Conservation (phyloP, 331 rosid species). For the Cydonia oblonga region DNA sequence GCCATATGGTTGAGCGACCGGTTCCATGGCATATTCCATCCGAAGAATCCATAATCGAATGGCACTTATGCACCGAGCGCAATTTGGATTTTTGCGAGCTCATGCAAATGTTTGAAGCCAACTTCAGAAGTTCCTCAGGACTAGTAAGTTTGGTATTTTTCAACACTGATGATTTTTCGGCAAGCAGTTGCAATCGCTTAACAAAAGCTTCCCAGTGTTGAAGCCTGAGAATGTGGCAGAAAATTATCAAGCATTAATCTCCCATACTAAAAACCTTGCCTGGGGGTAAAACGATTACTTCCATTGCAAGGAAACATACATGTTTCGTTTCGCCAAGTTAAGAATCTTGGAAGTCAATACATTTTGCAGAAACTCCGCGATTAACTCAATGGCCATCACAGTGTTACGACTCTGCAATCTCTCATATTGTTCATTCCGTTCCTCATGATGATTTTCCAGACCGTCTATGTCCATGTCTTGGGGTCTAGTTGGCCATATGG, state of each 20-base stretch:
- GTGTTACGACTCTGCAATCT: conserved; percentile 3
- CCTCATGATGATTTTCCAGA: not conserved
- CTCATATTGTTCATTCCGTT: not conserved
- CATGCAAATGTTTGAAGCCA: conserved; percentile 1
- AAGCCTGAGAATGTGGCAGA: conserved; percentile 2
- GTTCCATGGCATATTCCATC: conserved; percentile 1
- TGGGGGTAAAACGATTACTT: not conserved
- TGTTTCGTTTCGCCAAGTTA: not conserved
- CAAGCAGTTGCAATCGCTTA: not conserved
- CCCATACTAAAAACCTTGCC: not conserved
- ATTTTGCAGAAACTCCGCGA: not conserved
- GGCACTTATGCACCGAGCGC: not conserved
- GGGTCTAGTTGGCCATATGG: not conserved
- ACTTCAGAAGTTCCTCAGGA: conserved; percentile 6
- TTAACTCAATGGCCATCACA: conserved; percentile 1
- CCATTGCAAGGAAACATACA: not conserved
- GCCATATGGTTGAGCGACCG: conserved; percentile 6
- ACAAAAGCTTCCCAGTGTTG: conserved; percentile 11
- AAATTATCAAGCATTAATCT: not conserved
- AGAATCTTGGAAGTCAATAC: conserved; percentile 6
- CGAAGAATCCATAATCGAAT: conserved; percentile 4
- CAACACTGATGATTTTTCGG: not conserved
- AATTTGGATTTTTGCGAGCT: not conserved
- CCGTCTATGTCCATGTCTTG: conserved; percentile 11
- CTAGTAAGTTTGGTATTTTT: not conserved